A percentile compares a stretch with the other conserved stretches of the same genome.
Evolutionary conservation across 768 basidiomycete genomes (phyloP).

Genomic region (Pisolithus albus): DNA sequence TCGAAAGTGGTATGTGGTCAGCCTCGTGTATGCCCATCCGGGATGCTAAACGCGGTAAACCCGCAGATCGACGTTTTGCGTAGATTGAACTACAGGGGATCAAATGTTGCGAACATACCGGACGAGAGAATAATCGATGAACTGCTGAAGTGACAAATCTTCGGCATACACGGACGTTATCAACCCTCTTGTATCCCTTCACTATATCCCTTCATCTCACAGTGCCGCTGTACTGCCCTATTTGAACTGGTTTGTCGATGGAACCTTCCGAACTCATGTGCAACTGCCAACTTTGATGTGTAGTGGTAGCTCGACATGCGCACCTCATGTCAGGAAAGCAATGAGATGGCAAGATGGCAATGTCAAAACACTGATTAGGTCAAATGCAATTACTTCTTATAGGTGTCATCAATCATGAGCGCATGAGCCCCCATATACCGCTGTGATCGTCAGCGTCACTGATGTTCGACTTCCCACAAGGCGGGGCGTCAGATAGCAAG

Average conservation of each 20-base stretch:
- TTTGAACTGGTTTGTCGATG: slow-evolving; percentile 9
- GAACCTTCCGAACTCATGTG: slow-evolving; percentile 6
- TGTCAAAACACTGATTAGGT: not conserved
- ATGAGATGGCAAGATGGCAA: slow-evolving; percentile 1
- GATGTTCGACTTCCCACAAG: not conserved
- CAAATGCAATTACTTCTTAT: not conserved
- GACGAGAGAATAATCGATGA: slow-evolving; percentile 86
- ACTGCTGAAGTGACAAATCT: slow-evolving; percentile 52
- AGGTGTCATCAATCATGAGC: not conserved
- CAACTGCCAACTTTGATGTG: slow-evolving; percentile 4
- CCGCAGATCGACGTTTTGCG: slow-evolving; percentile 80
- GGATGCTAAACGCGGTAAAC: slow-evolving; percentile 1
- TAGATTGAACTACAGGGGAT: slow-evolving; percentile 80
- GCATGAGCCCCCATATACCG: not conserved
- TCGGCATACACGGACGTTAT: slow-evolving; percentile 18
- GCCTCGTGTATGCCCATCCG: not conserved
- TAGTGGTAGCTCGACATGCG: slow-evolving; percentile 4
- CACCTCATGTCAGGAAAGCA: not conserved
- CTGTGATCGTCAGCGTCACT: not conserved
- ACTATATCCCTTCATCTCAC: slow-evolving; percentile 3
- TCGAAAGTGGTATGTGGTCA: slow-evolving; percentile 70
- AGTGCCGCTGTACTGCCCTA: slow-evolving; percentile 22
- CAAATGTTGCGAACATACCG: slow-evolving; percentile 70
- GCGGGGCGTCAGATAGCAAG: not conserved
- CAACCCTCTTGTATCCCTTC: slow-evolving; percentile 19